Conservation (phyloP, 2,329 filamentous ascomycete genomes). For the Xylariomycetidae sp. region DNA sequence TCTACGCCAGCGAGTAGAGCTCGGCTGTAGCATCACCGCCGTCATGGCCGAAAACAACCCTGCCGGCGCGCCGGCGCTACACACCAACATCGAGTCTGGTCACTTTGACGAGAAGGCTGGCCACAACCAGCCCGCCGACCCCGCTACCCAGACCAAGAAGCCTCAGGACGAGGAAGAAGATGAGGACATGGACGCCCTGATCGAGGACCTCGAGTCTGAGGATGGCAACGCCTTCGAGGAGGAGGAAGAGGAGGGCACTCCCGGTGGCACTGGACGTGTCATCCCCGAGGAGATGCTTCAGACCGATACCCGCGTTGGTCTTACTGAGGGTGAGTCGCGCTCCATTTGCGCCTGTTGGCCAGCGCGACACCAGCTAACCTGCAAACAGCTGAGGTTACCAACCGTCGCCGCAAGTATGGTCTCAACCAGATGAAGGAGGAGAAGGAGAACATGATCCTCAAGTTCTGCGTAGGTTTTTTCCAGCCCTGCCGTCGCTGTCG, state of each 20-base stretch:
- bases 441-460: constrained; percentile 77
- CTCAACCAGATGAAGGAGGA: constrained; percentile 89
- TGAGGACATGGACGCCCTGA: constrained; percentile 79
- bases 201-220: constrained; percentile 78
- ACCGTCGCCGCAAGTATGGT: constrained; percentile 61
- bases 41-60: constrained; percentile 51
- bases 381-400: constrained; percentile 22
- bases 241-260: constrained; percentile 51
- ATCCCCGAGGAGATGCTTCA: constrained; percentile 66
- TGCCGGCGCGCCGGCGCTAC: constrained; percentile 49
- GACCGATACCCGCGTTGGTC: constrained; percentile 67
- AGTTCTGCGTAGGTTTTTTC: constrained; percentile 54
- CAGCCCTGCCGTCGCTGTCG: background rate
- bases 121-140: constrained; percentile 25
- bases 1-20: constrained; percentile 16
- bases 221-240: constrained; percentile 64
- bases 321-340: constrained; percentile 63
- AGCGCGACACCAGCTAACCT: constrained; percentile 9
- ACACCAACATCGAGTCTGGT: constrained; percentile 59
- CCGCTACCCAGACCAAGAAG: constrained; percentile 35
- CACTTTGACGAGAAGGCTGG: constrained; percentile 59
- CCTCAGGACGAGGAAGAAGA: constrained; percentile 62
- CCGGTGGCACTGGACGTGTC: constrained; percentile 46
- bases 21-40: constrained; percentile 20
- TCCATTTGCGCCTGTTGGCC: constrained; percentile 11